Evolutionary conservation across 768 basidiomycete genomes (phyloP).

Genomic region (Panellus pusillus): DNA sequence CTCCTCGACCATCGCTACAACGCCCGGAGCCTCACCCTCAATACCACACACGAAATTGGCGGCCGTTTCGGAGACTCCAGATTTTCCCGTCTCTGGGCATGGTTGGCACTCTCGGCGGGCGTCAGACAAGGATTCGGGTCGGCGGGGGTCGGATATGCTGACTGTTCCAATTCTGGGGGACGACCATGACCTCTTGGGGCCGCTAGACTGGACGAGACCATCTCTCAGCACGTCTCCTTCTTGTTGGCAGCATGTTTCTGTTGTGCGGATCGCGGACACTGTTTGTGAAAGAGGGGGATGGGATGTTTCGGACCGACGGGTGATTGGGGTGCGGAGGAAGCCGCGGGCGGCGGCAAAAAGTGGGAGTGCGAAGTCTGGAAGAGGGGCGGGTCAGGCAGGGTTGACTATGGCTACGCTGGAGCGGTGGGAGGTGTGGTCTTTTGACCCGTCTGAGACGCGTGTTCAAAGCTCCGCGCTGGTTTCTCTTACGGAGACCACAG

Average conservation of each 20-base stretch:
- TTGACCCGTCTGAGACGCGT: constrained; percentile 54
- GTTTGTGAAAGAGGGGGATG: constrained; percentile 77
- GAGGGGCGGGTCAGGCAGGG: constrained; percentile 31
- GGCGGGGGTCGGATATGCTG: constrained; percentile 49
- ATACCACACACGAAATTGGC: constrained; percentile 51
- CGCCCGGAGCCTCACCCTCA: constrained; percentile 46
- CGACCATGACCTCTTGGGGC: constrained; percentile 34
- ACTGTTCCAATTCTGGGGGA: constrained; percentile 47
- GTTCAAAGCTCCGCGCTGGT: constrained; percentile 54
- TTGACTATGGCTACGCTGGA: constrained; percentile 67
- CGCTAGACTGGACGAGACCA: constrained; percentile 28
- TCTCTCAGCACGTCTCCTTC: constrained; percentile 39
- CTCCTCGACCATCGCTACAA: constrained; percentile 55
- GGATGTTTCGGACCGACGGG: constrained; percentile 57
- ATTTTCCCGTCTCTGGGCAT: constrained; percentile 80
- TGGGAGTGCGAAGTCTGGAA: constrained; percentile 18
- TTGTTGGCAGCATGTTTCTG: constrained; percentile 59
- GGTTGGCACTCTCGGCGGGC: constrained; percentile 73
- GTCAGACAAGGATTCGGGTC: constrained; percentile 63
- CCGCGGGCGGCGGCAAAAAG: constrained; percentile 43
- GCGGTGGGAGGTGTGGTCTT: constrained; percentile 83
- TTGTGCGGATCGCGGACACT: constrained; percentile 54
- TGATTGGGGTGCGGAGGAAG: constrained; percentile 72
- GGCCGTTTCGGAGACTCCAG: constrained; percentile 46
- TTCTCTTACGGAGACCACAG: constrained; percentile 36